phyloP scores from a whole-genome alignment of 495 filamentous ascomycete genomes.

The Amorphotheca resinae region DNA sequence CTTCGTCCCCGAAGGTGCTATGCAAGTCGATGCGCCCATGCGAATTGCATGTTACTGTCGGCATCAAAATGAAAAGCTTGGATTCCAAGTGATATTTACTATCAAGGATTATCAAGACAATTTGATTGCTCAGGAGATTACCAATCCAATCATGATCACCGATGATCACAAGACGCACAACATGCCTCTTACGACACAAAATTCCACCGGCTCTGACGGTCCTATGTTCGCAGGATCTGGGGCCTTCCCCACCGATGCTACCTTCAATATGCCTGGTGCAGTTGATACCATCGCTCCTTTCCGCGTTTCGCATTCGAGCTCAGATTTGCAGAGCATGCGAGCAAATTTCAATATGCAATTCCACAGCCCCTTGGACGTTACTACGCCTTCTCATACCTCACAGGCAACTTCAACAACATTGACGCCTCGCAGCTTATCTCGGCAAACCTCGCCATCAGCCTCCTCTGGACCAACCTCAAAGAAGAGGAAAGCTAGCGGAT shows the following conservation, averaged over 20 bases:
- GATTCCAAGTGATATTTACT: slow-evolving; percentile 91
- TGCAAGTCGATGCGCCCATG: slow-evolving; percentile 76
- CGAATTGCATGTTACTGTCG: slow-evolving; percentile 96
- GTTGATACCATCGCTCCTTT: slow-evolving; percentile 17
- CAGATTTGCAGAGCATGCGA: slow-evolving; percentile 43
- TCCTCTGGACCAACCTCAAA: slow-evolving; percentile 49
- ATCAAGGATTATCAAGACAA: slow-evolving; percentile 66
- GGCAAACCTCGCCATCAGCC: slow-evolving; percentile 55
- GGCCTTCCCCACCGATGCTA: slow-evolving; percentile 6
- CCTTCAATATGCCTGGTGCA: slow-evolving; percentile 13
- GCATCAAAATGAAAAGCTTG: slow-evolving; percentile 82
- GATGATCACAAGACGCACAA: slow-evolving; percentile 87
- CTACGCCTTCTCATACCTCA: slow-evolving; percentile 21
- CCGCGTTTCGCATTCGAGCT: slow-evolving; percentile 24
- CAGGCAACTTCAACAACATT: slow-evolving; percentile 33
- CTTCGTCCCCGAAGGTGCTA: slow-evolving; percentile 43
- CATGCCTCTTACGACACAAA: slow-evolving; percentile 28
- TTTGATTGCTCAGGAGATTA: slow-evolving; percentile 72
- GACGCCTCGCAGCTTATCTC: slow-evolving; percentile 52
- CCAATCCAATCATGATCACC: slow-evolving; percentile 82
- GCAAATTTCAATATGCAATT: slow-evolving; percentile 31
- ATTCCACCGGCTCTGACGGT: slow-evolving; percentile 14
- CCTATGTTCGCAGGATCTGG: slow-evolving; percentile 10
- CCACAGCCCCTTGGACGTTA: slow-evolving; percentile 25
- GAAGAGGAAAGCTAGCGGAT: slow-evolving; percentile 61